phyloP scores from a whole-genome alignment of 257 asterid species.

The Solanum gracilifrons region DNA sequence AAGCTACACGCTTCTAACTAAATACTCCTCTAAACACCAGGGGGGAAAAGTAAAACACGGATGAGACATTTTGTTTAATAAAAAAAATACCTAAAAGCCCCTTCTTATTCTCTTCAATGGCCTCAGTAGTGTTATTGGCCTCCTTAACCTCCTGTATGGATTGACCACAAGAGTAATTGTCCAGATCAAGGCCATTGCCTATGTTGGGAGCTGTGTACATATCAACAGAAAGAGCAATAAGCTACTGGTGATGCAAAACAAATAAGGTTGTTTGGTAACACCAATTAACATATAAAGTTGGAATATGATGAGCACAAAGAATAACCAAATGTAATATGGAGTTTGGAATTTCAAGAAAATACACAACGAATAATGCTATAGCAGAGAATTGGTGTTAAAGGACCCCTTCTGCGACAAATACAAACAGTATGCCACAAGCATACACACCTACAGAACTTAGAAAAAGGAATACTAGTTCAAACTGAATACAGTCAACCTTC shows the following conservation, averaged over 20 bases:
- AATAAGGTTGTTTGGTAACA: neutral
- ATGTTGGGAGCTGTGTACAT: constrained; percentile 37
- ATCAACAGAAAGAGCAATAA: neutral
- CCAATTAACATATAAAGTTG: neutral
- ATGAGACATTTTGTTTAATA: neutral
- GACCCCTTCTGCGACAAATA: too few relatives aligned
- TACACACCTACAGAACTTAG: neutral
- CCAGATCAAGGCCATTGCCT: constrained; percentile 70
- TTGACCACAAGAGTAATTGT: constrained; percentile 58
- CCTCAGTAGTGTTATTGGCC: neutral
- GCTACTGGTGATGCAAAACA: neutral
- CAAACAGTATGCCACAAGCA: neutral
- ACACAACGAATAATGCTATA: neutral
- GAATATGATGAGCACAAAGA: neutral
- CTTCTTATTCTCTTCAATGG: constrained; percentile 24
- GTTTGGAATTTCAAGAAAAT: neutral
- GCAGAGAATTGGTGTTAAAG: too few relatives aligned
- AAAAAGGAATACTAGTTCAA: neutral
- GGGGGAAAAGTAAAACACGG: neutral
- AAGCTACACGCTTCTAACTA: too few relatives aligned
- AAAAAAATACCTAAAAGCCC: constrained; percentile 27
- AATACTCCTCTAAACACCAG: too few relatives aligned
- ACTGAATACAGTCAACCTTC: neutral
- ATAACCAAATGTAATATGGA: neutral
- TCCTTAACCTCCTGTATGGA: constrained; percentile 23